Conservation (phyloP, 345 rosid species). For the Eucalyptus polyanthemos region DNA sequence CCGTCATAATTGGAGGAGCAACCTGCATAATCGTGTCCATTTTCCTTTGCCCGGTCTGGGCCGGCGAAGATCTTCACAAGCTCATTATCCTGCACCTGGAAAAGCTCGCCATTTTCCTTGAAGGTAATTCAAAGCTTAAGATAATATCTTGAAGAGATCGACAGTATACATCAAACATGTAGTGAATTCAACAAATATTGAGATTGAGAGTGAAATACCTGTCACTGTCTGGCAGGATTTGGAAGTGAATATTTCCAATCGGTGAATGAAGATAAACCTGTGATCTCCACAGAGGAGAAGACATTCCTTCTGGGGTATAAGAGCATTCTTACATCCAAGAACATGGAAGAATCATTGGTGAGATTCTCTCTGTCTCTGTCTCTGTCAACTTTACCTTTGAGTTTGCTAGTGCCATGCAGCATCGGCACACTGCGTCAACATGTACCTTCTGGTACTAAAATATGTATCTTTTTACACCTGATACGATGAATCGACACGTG, state of each 20-base stretch:
- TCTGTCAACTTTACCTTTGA: not conserved
- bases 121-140: conserved; percentile 21
- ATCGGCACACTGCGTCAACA: not conserved
- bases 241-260: conserved; percentile 38
- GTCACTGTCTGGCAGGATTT: conserved; percentile 27
- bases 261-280: not conserved
- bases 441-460: not conserved
- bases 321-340: conserved; percentile 47
- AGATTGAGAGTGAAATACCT: not conserved
- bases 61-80: conserved; percentile 63
- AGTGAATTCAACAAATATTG: too few relatives aligned
- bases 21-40: conserved; percentile 30
- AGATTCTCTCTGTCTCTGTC: not conserved
- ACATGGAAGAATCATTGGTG: conserved; percentile 58
- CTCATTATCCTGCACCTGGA: conserved; percentile 30
- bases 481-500: not conserved
- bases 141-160: not conserved
- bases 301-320: conserved; percentile 28
- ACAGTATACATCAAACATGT: not conserved
- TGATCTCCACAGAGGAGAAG: conserved; percentile 13
- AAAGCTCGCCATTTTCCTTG: conserved; percentile 42
- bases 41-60: conserved; percentile 58
- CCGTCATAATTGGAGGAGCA: conserved; percentile 59
- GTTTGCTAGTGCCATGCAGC: not conserved
- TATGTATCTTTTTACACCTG: not conserved